These are phyloP conservation scores for Onygenales sp. DNA, from an alignment of 2,329 filamentous ascomycete genomes.

Conservation along the genomic window DNA sequence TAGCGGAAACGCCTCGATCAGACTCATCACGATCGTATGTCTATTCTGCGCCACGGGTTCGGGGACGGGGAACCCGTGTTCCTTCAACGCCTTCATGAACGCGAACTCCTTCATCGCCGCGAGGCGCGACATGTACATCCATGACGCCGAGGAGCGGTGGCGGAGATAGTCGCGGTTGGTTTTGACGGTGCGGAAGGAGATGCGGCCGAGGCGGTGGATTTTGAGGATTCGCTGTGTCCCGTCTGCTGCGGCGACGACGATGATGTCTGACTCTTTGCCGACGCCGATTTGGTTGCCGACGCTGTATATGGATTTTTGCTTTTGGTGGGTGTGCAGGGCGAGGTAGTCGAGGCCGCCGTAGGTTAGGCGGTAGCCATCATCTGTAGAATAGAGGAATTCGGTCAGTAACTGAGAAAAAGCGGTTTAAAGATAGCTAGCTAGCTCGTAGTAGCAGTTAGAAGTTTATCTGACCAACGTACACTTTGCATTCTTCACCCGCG, in stretches of 20 bases:
- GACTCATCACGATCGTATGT: slow-evolving; percentile 92
- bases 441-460: too few relatives aligned
- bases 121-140: slow-evolving; percentile 95
- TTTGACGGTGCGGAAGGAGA: slow-evolving; percentile 94
- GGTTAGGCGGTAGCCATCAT: slow-evolving; percentile 92
- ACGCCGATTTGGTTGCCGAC: slow-evolving; percentile 92
- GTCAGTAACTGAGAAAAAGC: background rate
- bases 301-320: slow-evolving; percentile 72
- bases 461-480: slow-evolving; percentile 37
- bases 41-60: slow-evolving; percentile 80
- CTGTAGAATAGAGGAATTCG: slow-evolving; percentile 19
- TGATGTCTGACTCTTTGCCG: slow-evolving; percentile 95
- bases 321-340: slow-evolving; percentile 82
- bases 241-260: slow-evolving; percentile 74
- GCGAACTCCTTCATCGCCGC: slow-evolving; percentile 90
- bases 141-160: slow-evolving; percentile 69
- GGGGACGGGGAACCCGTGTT: slow-evolving; percentile 83
- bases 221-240: slow-evolving; percentile 79
- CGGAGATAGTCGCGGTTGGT: slow-evolving; percentile 91
- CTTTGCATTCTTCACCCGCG: slow-evolving; percentile 85
- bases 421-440: background rate
- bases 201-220: slow-evolving; percentile 88
- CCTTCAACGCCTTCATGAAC: slow-evolving; percentile 79
- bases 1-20: slow-evolving; percentile 86
- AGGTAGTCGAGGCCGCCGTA: slow-evolving; percentile 97